Evolutionary conservation across 148 eudicot genomes (phyloP).

Genomic region (Cornus controversa): DNA sequence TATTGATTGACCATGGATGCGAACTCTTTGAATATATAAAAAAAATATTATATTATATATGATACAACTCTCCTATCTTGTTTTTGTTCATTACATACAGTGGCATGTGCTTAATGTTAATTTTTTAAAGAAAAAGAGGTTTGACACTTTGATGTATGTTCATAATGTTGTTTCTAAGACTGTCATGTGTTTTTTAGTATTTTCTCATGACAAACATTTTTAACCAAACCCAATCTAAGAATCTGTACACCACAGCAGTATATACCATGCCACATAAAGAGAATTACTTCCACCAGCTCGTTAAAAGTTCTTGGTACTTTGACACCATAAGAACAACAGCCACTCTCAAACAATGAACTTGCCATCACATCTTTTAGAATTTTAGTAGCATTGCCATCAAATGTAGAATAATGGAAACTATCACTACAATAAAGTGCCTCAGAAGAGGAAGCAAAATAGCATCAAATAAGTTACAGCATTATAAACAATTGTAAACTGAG

Average conservation of each 20-base stretch:
- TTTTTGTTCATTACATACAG: no score
- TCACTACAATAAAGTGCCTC: not conserved
- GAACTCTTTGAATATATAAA: no score
- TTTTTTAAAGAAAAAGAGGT: no score
- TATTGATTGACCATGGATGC: no score
- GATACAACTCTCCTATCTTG: no score
- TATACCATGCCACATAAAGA: not conserved
- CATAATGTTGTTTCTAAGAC: no score
- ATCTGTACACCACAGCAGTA: not conserved
- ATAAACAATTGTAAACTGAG: not conserved
- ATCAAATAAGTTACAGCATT: not conserved
- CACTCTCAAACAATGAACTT: not conserved
- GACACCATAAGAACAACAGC: not conserved
- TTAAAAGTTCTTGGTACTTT: not conserved
- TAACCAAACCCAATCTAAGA: constrained; percentile 1
- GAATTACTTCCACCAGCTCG: not conserved
- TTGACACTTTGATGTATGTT: no score
- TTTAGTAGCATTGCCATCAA: not conserved
- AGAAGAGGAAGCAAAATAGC: not conserved
- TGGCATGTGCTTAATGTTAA: no score
- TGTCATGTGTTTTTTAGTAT: no score
- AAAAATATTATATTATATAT: no score
- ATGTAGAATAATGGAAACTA: not conserved
- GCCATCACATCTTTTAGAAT: not conserved
- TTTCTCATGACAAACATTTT: not conserved